phyloP scores from a whole-genome alignment of 371 early-diverging fungal genomes.

The Mucor ambiguus region DNA sequence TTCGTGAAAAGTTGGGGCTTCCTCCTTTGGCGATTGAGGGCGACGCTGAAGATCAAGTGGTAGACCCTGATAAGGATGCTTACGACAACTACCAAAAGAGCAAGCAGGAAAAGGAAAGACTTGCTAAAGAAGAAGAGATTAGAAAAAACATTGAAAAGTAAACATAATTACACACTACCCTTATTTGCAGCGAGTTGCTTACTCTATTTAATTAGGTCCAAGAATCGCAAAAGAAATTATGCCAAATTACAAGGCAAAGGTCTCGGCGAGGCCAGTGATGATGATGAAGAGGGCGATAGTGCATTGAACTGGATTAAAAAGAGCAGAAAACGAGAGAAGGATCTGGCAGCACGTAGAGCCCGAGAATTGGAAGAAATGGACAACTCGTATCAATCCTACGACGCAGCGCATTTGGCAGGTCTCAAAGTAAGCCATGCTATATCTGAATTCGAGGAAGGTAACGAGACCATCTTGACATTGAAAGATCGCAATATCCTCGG shows the following conservation, averaged over 20 bases:
- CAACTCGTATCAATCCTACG: conserved; percentile 41
- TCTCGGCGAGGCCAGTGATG: conserved; percentile 71
- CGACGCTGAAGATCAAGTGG: conserved; percentile 31
- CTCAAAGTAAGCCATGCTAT: conserved; percentile 79
- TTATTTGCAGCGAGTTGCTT: neutral
- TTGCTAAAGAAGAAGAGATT: conserved; percentile 50
- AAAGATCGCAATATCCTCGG: conserved; percentile 83
- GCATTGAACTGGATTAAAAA: conserved; percentile 68
- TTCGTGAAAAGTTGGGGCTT: conserved; percentile 74
- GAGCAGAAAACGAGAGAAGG: conserved; percentile 52
- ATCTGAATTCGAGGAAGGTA: conserved; percentile 70
- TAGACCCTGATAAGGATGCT: conserved; percentile 58
- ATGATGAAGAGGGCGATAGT: conserved; percentile 48
- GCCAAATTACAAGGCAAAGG: conserved; percentile 70
- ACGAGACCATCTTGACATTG: conserved; percentile 84
- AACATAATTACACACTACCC: neutral
- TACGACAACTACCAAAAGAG: conserved; percentile 65
- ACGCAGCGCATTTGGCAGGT: conserved; percentile 67
- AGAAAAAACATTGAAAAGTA: conserved; percentile 61
- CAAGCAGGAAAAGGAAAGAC: conserved; percentile 54
- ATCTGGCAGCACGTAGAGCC: conserved; percentile 54
- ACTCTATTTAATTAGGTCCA: conserved; percentile 41
- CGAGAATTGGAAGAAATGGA: conserved; percentile 52
- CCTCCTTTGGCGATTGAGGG: conserved; percentile 61
- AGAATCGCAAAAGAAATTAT: conserved; percentile 58